A percentile compares a stretch with the other conserved stretches of the same genome.
Evolutionary conservation across 352 stramenopile species (phyloP).

Genomic region (Phytophthora vignae): DNA sequence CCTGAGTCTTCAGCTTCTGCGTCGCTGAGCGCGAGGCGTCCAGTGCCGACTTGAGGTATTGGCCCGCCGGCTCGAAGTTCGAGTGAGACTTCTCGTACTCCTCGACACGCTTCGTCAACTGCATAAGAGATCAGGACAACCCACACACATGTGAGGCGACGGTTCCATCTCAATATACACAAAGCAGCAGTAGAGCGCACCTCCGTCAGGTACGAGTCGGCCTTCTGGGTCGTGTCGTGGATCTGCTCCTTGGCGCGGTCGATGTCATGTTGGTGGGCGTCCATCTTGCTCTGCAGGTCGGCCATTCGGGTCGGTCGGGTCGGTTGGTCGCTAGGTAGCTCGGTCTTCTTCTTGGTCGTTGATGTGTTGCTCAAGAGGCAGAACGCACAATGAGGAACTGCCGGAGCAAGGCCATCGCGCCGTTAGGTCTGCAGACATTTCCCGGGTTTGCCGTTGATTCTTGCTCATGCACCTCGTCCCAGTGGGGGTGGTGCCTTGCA

Average conservation of each 20-base stretch:
- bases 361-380: conserved; percentile 23
- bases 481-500: conserved; percentile 15
- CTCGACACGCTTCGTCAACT: conserved; percentile 68
- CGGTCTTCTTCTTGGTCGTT: conserved; percentile 14
- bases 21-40: conserved; percentile 42
- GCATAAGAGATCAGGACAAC: background rate
- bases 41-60: conserved; percentile 57
- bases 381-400: conserved; percentile 39
- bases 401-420: background rate
- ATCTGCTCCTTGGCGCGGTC: conserved; percentile 62
- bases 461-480: conserved; percentile 31
- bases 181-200: conserved; percentile 20
- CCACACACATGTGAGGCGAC: background rate
- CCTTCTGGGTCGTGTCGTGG: conserved; percentile 57
- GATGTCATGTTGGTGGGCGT: conserved; percentile 47
- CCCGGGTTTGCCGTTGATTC: conserved; percentile 15
- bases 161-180: too few relatives aligned
- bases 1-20: conserved; percentile 47
- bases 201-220: conserved; percentile 59
- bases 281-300: conserved; percentile 51
- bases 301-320: conserved; percentile 28
- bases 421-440: conserved; percentile 30
- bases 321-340: background rate
- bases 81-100: conserved; percentile 62
- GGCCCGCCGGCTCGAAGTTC: conserved; percentile 48